Conservation (phyloP, 225 moss, liverwort and hornwort species). For the Physcomitrellopsis africana region DNA sequence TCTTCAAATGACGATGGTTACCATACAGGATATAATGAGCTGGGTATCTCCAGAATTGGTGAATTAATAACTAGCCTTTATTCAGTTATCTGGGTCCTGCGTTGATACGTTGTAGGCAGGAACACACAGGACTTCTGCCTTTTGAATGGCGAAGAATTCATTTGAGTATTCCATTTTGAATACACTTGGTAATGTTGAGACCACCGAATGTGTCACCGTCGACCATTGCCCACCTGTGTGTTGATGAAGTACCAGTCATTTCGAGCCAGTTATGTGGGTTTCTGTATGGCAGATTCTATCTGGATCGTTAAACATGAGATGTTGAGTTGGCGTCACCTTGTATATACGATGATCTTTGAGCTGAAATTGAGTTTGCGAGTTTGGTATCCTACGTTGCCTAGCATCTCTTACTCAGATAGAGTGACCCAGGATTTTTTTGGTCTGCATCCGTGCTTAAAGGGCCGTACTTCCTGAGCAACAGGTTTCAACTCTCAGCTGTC, state of each 20-base stretch:
- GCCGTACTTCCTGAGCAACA: too few species aligned
- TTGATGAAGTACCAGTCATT: conserved; percentile 11
- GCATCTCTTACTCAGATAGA: too few species aligned
- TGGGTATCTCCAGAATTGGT: conserved; percentile 40
- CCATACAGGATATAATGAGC: conserved; percentile 41
- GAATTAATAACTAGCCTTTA: conserved; percentile 24
- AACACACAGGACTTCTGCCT: conserved; percentile 20
- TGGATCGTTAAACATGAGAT: too few species aligned
- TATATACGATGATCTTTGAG: too few species aligned
- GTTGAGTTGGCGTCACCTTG: too few species aligned
- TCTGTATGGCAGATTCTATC: conserved; percentile 9
- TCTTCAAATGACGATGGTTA: conserved; percentile 30
- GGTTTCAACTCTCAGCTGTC: too few species aligned
- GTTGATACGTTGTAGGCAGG: conserved; percentile 34
- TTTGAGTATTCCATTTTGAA: conserved; percentile 16
- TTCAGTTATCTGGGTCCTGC: conserved; percentile 21
- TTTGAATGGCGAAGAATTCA: conserved; percentile 17
- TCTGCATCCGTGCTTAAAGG: too few species aligned
- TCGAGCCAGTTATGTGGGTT: conserved; percentile 7
- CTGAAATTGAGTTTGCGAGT: too few species aligned
- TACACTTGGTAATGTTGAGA: conserved; percentile 1
- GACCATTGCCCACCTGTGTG: conserved; percentile 16
- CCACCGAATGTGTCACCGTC: conserved; percentile 20
- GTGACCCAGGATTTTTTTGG: too few species aligned
- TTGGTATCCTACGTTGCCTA: too few species aligned